Evolutionary conservation across 2,329 filamentous ascomycete species (phyloP).

Genomic region (Arthroderma sp.): DNA sequence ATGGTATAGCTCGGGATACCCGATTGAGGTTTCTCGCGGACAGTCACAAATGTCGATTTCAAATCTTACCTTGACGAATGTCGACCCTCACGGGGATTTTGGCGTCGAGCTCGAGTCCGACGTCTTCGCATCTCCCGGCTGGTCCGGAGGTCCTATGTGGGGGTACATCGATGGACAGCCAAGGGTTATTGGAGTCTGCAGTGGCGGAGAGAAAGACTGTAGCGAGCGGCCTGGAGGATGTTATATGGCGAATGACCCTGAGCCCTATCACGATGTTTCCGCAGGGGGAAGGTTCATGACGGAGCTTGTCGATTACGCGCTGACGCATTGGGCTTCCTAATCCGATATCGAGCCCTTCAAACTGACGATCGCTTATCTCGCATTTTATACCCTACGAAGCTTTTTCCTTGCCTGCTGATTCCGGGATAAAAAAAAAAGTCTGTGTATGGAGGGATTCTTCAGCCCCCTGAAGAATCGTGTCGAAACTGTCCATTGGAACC

Average conservation of each 20-base stretch:
- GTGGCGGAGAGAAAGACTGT: slow-evolving; percentile 13
- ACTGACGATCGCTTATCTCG: too few relatives aligned
- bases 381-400: too few relatives aligned
- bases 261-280: slow-evolving; percentile 14
- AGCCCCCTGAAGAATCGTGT: too few relatives aligned
- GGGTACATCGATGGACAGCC: slow-evolving; percentile 13
- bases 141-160: slow-evolving; percentile 16
- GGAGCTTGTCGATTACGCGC: slow-evolving; percentile 12
- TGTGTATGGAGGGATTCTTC: too few relatives aligned
- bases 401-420: too few relatives aligned
- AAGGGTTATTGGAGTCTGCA: slow-evolving; percentile 14
- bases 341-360: background rate
- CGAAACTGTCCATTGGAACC: too few relatives aligned
- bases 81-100: slow-evolving; percentile 12
- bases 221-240: slow-evolving; percentile 13
- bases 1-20: slow-evolving; percentile 15
- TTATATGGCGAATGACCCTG: slow-evolving; percentile 8
- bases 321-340: slow-evolving; percentile 8
- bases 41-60: slow-evolving; percentile 13
- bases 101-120: slow-evolving; percentile 14
- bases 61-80: slow-evolving; percentile 11
- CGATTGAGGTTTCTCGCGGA: slow-evolving; percentile 11
- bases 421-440: too few relatives aligned
- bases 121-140: slow-evolving; percentile 13
- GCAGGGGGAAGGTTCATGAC: slow-evolving; percentile 16